Evolutionary conservation across 192 early-diverging fungal genomes (phyloP).

Genomic region (Jimgerdemannia flammicorona): DNA sequence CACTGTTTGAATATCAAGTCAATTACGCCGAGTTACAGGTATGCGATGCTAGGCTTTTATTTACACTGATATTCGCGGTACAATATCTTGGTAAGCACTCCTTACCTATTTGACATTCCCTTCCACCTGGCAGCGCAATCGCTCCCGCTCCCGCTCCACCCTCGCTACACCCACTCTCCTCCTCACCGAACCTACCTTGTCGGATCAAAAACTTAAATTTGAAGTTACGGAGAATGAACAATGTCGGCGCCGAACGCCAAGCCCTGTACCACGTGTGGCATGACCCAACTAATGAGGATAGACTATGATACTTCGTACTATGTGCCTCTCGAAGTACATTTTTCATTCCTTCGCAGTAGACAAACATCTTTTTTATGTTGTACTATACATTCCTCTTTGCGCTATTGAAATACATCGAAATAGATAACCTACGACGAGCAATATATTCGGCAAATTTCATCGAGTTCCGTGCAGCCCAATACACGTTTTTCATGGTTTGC

Average conservation of each 20-base stretch:
- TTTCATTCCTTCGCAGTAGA: neutral
- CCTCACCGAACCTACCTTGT: too few species aligned
- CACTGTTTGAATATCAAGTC: slow-evolving; percentile 82
- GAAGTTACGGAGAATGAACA: neutral
- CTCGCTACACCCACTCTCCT: neutral
- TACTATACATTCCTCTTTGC: neutral
- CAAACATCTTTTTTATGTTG: neutral
- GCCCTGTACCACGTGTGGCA: neutral
- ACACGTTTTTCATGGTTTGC: too few species aligned
- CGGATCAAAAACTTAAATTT: neutral
- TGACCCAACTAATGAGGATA: neutral
- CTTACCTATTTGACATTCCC: too few species aligned
- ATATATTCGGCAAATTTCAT: neutral
- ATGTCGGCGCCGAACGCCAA: neutral
- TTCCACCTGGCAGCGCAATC: neutral
- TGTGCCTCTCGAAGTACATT: neutral
- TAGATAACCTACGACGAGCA: neutral
- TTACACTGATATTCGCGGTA: too few species aligned
- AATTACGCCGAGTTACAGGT: slow-evolving; percentile 10
- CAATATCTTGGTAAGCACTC: too few species aligned
- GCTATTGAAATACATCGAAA: neutral
- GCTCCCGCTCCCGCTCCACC: neutral
- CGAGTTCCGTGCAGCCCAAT: too few species aligned
- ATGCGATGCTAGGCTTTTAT: neutral
- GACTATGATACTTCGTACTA: too few species aligned